Evolutionary conservation across 257 asterid species (phyloP).

Genomic region (Solanum corneliomulleri): DNA sequence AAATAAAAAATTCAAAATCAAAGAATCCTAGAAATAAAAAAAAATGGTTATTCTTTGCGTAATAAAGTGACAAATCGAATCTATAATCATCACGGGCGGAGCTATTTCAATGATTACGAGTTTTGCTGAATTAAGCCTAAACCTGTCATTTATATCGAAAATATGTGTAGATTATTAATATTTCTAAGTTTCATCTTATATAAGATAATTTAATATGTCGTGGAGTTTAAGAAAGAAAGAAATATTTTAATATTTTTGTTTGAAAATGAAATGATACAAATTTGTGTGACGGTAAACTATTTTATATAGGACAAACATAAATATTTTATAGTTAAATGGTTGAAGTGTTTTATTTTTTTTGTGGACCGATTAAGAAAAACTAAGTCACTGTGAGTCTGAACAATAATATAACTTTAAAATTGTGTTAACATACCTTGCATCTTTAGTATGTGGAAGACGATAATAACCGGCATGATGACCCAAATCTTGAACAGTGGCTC

Average conservation of each 20-base stretch:
- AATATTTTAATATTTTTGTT: too few relatives aligned
- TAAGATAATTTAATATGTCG: too few relatives aligned
- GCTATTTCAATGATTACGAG: neutral
- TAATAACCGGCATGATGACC: conserved; percentile 76
- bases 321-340: too few relatives aligned
- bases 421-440: conserved; percentile 24
- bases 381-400: too few relatives aligned
- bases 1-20: neutral
- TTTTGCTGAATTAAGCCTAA: neutral
- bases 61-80: neutral
- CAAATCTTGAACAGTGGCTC: conserved; percentile 24
- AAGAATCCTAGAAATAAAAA: neutral
- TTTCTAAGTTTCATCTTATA: too few relatives aligned
- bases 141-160: neutral
- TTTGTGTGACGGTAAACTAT: too few relatives aligned
- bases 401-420: neutral
- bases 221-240: too few relatives aligned
- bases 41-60: neutral
- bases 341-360: too few relatives aligned
- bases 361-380: too few relatives aligned
- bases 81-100: neutral
- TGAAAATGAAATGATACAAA: too few relatives aligned
- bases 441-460: conserved; percentile 37
- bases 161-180: too few relatives aligned
- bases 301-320: too few relatives aligned